Conservation (phyloP, 2,329 filamentous ascomycete genomes). For the Xylaria sp. region DNA sequence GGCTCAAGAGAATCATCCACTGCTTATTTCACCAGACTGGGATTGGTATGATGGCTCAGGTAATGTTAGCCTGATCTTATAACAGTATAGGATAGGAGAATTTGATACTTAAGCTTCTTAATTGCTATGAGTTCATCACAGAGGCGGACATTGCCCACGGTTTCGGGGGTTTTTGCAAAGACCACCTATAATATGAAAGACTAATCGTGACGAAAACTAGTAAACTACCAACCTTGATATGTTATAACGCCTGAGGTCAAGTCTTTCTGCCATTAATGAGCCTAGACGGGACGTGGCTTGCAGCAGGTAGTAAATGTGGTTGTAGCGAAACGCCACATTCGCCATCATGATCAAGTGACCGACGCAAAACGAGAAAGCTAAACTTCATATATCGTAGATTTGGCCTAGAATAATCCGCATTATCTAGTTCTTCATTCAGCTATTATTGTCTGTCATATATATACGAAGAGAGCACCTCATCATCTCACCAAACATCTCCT, state of each 20-base stretch:
- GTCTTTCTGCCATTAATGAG: background rate
- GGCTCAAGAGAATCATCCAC: too few relatives aligned
- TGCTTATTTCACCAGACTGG: too few relatives aligned
- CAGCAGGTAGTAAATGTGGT: background rate
- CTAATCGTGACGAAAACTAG: background rate
- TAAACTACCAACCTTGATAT: background rate
- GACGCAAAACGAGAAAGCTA: background rate
- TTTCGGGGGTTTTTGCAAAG: too few relatives aligned
- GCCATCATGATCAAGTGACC: constrained; percentile 3
- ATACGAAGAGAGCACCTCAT: background rate
- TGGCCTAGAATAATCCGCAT: background rate
- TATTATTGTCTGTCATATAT: background rate
- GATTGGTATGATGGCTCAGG: too few relatives aligned
- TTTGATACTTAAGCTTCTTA: too few relatives aligned
- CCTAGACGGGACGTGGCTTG: background rate
- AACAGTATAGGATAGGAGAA: too few relatives aligned
- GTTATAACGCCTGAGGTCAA: background rate
- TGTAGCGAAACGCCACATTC: constrained; percentile 8
- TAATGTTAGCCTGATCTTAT: too few relatives aligned
- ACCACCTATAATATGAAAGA: too few relatives aligned
- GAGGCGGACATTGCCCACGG: too few relatives aligned
- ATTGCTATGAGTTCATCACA: too few relatives aligned
- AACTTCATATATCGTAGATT: background rate
- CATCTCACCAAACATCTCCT: background rate
- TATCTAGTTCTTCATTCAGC: background rate